Base-by-base conservation (phyloP, 805 yeast genomes). In the Starmerella bacillaris region DNA sequence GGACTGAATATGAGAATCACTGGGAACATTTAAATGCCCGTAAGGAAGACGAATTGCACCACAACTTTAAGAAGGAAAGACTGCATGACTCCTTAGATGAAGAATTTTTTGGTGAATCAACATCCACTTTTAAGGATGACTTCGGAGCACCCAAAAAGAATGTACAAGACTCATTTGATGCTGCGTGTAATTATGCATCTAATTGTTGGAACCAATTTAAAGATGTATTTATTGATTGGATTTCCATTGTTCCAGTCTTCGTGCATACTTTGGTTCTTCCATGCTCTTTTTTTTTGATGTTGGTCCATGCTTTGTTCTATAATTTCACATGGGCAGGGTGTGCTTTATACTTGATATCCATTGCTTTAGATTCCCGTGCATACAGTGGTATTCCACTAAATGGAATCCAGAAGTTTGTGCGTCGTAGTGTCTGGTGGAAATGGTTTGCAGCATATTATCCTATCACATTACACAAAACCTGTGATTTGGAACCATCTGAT, bases 361-460 rank as follows among this genome's bases (percentile, higher is more conserved):
- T 70, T 46, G 27, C 59, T 14, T 40, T 61, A 12, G 82, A 76
- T 54, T 70, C 69, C 41, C 67, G 93, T 1, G 79, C 83, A 0
- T 68, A 73, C 9, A 74, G 76, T 45, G 96, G 96, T 1, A 63
- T 67, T 14, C 76, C 72, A 0, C 64, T 67, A 2, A 56, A 65
- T 35, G 56, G 92, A 26, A 61, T 65, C 29, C 72, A 78, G 3
- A 53, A 56, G 2, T 62, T 67, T 60, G 60, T 79, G 51, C 66
- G 80, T 42, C 63, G 67, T 21, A 48, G 70, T 24, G 47, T 57
- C 5, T 43, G 78, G 15, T 86, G 89, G 82, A 68, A 63, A 40
- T 67, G 72, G 55, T 83, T 77, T 52, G 73, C 74, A 30, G 59
- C 64, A 31, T 89, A 82, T 56, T 89, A 78, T 57, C 96, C 96